These are phyloP conservation scores for Cymbidium sinense DNA, from an alignment of 106 monocot genomes.

Conservation along the genomic window DNA sequence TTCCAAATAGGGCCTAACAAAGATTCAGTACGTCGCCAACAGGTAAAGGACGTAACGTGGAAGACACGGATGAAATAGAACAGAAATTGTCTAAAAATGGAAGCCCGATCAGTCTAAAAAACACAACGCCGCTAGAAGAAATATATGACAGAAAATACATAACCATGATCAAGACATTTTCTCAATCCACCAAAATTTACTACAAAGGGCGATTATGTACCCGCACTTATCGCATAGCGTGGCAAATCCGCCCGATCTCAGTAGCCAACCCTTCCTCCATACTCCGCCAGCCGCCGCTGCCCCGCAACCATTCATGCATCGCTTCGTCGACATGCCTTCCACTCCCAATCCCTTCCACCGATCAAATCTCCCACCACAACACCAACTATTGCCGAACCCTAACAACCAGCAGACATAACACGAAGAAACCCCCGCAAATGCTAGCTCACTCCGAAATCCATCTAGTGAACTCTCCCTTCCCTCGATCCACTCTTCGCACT, in stretches of 20 bases:
- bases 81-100: not conserved
- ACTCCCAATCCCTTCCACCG: not conserved
- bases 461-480: not conserved
- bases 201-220: constrained; percentile 22
- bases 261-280: constrained; percentile 74
- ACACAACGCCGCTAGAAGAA: not conserved
- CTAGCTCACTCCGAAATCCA: not conserved
- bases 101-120: not conserved
- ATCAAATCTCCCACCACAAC: constrained; percentile 3
- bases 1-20: not conserved
- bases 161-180: not conserved
- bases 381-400: not conserved
- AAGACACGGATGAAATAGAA: not conserved
- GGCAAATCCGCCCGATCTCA: constrained; percentile 82
- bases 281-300: constrained; percentile 38
- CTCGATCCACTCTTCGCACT: not conserved
- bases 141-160: not conserved
- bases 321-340: constrained; percentile 31
- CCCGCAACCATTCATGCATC: constrained; percentile 75
- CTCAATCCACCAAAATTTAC: not conserved
- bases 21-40: not conserved
- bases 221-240: constrained; percentile 81
- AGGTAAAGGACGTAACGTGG: not conserved
- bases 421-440: not conserved
- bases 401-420: not conserved